Percentiles rank a stretch among this genome's conserved stretches.
These are phyloP conservation scores for Prunus fruticosa DNA, from an alignment of 306 rosid species.

Conservation along the genomic window DNA sequence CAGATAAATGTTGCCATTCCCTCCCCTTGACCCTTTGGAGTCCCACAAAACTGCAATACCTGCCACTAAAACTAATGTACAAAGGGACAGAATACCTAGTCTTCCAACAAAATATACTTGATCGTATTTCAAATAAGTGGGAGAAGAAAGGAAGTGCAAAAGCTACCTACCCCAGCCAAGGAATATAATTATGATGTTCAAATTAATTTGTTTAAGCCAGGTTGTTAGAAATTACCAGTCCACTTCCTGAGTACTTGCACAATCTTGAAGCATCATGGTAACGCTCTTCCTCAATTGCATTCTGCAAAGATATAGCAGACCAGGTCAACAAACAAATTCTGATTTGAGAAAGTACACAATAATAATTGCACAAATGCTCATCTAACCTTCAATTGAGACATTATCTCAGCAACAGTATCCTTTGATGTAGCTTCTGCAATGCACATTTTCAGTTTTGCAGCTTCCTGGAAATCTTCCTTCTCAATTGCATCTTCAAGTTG, in stretches of 20 bases:
- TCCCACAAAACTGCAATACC: neutral
- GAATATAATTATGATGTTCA: neutral
- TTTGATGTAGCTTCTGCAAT: conserved; percentile 74
- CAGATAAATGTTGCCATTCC: neutral
- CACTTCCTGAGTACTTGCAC: conserved; percentile 89
- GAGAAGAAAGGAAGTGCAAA: neutral
- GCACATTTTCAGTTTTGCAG: conserved; percentile 67
- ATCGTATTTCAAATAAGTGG: neutral
- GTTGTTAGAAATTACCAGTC: conserved; percentile 55
- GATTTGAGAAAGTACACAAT: neutral
- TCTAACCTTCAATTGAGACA: conserved; percentile 78
- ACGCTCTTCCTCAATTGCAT: conserved; percentile 84
- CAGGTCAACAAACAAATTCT: conserved; percentile 16
- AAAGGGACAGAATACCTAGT: neutral
- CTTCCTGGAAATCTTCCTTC: conserved; percentile 90
- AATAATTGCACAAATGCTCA: conserved; percentile 7
- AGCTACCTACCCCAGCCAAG: neutral
- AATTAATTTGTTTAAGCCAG: neutral
- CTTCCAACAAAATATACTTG: too few species aligned
- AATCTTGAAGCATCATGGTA: conserved; percentile 88
- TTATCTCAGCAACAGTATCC: conserved; percentile 81
- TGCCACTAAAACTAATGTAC: neutral
- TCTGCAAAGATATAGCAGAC: conserved; percentile 40
- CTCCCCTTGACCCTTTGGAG: neutral
- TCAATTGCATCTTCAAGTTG: conserved; percentile 98